These are phyloP conservation scores for Arachnomyces sp. DNA, from an alignment of 2,329 filamentous ascomycete species.

Conservation along the genomic window DNA sequence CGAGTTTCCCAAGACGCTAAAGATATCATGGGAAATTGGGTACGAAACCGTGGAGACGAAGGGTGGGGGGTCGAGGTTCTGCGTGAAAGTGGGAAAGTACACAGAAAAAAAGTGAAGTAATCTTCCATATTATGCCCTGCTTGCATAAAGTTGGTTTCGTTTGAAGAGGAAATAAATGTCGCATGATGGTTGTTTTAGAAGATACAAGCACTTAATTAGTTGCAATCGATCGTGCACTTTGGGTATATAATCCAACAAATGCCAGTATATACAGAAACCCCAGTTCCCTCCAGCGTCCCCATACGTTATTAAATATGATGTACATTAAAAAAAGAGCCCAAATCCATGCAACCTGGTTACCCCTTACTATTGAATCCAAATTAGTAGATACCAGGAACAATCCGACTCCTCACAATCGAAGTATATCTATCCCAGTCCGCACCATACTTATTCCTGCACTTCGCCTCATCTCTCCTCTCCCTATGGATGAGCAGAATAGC, in stretches of 20 bases:
- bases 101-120: conserved; percentile 7
- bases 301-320: too few species aligned
- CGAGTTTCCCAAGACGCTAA: conserved; percentile 25
- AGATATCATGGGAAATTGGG: conserved; percentile 27
- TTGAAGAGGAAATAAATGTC: too few species aligned
- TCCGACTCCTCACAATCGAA: conserved; percentile 68
- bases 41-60: conserved; percentile 30
- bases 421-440: conserved; percentile 88
- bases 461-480: conserved; percentile 79
- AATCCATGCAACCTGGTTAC: too few species aligned
- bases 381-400: conserved; percentile 78
- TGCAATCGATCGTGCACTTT: too few species aligned
- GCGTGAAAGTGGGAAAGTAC: conserved; percentile 23
- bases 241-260: too few species aligned
- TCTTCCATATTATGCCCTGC: conserved; percentile 3
- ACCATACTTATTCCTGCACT: conserved; percentile 85
- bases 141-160: too few species aligned
- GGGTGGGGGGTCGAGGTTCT: conserved; percentile 28
- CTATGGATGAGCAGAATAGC: conserved; percentile 77
- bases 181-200: too few species aligned
- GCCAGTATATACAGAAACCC: too few species aligned
- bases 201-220: too few species aligned
- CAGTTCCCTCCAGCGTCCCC: too few species aligned
- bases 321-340: too few species aligned
- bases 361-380: too few species aligned